Base-by-base conservation (phyloP, 352 stramenopile species). In the Phytophthora idaei region DNA sequence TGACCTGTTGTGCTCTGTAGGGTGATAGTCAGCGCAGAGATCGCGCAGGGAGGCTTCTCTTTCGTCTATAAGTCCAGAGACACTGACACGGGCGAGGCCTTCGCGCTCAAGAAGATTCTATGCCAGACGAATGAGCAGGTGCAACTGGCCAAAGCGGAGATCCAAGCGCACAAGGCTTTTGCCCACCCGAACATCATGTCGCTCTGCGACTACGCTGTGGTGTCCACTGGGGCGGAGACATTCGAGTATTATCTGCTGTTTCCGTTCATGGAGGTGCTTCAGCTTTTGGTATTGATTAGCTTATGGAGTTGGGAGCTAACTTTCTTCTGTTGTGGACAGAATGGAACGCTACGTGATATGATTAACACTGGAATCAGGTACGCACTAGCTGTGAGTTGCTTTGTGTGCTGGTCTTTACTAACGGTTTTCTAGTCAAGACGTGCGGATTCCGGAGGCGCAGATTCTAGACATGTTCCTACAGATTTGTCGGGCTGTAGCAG, bases 31-130 rank as follows among this genome's bases (percentile, higher is more conserved):
- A 70, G 81, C 15, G 71, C 60, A 1, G 86, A 93, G 66, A 80
- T 97, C 47, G 87, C 90, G 4, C 89, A 97, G 71, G 90, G 90
- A 46, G 90, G 87, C 1, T 97, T 92, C 69, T 94, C 88, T 39
- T 94, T 90, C 55, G 90, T 97, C 37, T 96, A 93, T 67, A 77
- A 76, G 36, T 85, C 87, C 5, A 77, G 77, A 41, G 87, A 97
- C 56, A 74, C 83, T 9, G 55, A 76, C 34, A 95, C 87, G 12
- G 84, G 90, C 21, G 83, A 95, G 45, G 56, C 72, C 42, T 96
- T 94, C 51, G 90, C 90, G 52, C 86, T 97, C 45, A 97, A 97
- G 76, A 97, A 96, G 73, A 85, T 97, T 17, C 34, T 95, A 54
- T 95, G 87, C 68, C 90, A 96, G 67, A 87, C 82, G 32, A 67